Base-by-base conservation (phyloP, 768 basidiomycete species). In the Termitomyces sp. region DNA sequence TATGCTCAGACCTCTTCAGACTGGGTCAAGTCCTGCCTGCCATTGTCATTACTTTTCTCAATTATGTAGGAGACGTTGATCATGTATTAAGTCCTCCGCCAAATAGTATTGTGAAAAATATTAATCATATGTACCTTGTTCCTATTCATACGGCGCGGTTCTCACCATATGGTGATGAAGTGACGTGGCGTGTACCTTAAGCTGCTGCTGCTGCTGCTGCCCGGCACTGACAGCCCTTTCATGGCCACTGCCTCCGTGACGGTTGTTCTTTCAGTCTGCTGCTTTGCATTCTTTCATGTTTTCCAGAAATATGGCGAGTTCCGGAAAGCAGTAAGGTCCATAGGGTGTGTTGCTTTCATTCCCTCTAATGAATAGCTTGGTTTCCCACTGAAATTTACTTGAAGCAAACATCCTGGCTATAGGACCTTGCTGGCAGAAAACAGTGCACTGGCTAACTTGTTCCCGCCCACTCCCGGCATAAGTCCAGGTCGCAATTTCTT, bases 371-470 rank as follows among this genome's bases (percentile, higher is more conserved):
- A 28, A 17, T 16, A 35, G 14, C 35, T 14, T 10, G 7, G 11
- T 32, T 9, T 21, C 35, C 6, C 51, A n/a, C 35, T 49, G 35
- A 23, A 37, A 27, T 34, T 51, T 12, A 7, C 16, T 8, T 37
- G 2, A 44, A 75, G 74, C 21, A 66, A 70, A 54, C 67, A 68
- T 47, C 70, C 72, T 19, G 74, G 74, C 3, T 65, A 66, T 46
- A 67, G 71, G 19, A 64, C 65, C 21, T 43, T 73, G 16, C 56
- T 76, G 16, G 59, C 65, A 5, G 62, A 66, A 41, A 41, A 54
- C 6, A 63, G 62, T 32, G 42, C 68, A 27, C 25, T 70, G 19
- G 63, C 61, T 16, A 66, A 69, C 25, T 49, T 70, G 30, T 50
- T 73, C 19, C 67, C 70, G 25, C 65, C 56, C 19, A 70, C 65